Conservation (phyloP, 2,329 filamentous ascomycete genomes). For the Drechslerella coelobrocha region DNA sequence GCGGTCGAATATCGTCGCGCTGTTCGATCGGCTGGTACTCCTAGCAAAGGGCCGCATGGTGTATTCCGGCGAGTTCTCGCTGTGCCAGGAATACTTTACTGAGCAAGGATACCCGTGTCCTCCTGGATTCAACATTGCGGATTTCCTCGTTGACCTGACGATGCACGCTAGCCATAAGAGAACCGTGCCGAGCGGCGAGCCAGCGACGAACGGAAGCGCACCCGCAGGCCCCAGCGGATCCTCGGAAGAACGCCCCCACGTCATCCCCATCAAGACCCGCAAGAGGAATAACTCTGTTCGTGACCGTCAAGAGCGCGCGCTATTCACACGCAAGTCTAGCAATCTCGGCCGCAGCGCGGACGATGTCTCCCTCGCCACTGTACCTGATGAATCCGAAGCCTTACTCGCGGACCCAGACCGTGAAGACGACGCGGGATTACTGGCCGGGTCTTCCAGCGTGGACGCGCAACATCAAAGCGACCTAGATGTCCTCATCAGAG, state of each 20-base stretch:
- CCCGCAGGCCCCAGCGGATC: conserved; percentile 74
- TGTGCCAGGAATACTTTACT: conserved; percentile 92
- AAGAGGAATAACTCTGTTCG: conserved; percentile 82
- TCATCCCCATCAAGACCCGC: conserved; percentile 53
- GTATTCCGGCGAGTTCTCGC: conserved; percentile 87
- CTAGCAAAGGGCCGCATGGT: conserved; percentile 88
- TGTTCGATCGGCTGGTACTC: conserved; percentile 93
- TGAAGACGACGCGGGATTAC: conserved; percentile 64
- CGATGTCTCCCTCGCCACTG: conserved; percentile 63
- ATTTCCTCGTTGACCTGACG: conserved; percentile 94
- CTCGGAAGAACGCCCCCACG: conserved; percentile 18
- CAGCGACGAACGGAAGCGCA: conserved; percentile 73
- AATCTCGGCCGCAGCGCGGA: conserved; percentile 66
- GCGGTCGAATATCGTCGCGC: conserved; percentile 94
- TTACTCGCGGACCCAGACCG: conserved; percentile 39
- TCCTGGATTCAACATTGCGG: conserved; percentile 96
- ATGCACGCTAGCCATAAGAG: conserved; percentile 82
- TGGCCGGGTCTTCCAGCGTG: conserved; percentile 57
- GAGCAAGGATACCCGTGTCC: conserved; percentile 90
- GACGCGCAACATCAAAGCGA: conserved; percentile 73
- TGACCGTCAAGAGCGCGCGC: conserved; percentile 83
- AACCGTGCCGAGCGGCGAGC: conserved; percentile 66
- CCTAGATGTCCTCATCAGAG: conserved; percentile 78
- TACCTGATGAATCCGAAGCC: conserved; percentile 55
- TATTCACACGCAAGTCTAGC: conserved; percentile 76